phyloP scores from a whole-genome alignment of 768 basidiomycete species.

The Calocera viscosa region DNA sequence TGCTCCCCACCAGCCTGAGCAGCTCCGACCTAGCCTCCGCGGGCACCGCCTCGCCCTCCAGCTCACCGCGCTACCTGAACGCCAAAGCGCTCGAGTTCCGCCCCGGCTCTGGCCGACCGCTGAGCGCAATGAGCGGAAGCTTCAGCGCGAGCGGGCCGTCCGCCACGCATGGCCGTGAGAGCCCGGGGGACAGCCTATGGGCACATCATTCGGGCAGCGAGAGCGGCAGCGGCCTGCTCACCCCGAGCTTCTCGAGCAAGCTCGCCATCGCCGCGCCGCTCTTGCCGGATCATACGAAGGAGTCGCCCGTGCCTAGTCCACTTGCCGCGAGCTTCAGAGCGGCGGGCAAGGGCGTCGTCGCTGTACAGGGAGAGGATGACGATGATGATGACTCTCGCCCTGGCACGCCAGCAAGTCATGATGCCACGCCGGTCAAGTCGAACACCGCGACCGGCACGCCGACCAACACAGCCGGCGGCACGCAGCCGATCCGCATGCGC shows the following conservation, averaged over 20 bases:
- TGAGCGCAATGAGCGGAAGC: constrained; percentile 4
- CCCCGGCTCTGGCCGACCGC: constrained; percentile 30
- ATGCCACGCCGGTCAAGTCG: constrained; percentile 36
- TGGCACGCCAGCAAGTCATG: constrained; percentile 1
- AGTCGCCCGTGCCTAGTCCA: constrained; percentile 24
- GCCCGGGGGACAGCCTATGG: constrained; percentile 6
- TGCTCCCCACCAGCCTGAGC: constrained; percentile 7
- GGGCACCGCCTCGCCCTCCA: constrained; percentile 57
- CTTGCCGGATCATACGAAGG: constrained; percentile 44
- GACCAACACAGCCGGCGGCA: not conserved
- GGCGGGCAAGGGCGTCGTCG: constrained; percentile 20
- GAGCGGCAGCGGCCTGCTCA: constrained; percentile 19
- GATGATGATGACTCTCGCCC: constrained; percentile 1
- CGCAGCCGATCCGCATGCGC: constrained; percentile 14
- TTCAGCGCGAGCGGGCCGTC: constrained; percentile 1
- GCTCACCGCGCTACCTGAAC: constrained; percentile 72
- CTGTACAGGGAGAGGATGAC: not conserved
- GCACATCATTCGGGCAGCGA: not conserved
- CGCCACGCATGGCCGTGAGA: not conserved
- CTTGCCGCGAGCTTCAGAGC: constrained; percentile 19
- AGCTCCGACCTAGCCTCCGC: constrained; percentile 18
- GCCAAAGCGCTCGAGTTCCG: constrained; percentile 86
- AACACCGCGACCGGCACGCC: constrained; percentile 57
- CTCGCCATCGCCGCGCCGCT: constrained; percentile 86
- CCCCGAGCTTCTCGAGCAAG: constrained; percentile 35